A percentile compares a stretch with the other conserved stretches of the same genome.
These are phyloP conservation scores for Pyrenophora tritici-repentis DNA, from an alignment of 2,329 filamentous ascomycete genomes.

Conservation along the genomic window DNA sequence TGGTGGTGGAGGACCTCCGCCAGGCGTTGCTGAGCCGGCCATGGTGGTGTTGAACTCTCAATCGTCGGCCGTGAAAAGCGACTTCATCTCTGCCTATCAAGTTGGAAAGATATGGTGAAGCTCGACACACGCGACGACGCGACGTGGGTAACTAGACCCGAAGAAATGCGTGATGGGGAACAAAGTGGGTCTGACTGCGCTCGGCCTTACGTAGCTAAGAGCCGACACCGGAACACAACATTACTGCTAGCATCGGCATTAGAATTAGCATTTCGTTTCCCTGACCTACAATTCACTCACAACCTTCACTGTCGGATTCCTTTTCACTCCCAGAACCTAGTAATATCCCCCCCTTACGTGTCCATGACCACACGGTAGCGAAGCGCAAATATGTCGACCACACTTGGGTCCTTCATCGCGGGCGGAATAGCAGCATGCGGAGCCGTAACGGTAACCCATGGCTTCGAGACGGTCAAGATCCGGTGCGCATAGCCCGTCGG, in stretches of 20 bases:
- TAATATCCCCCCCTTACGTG: neutral
- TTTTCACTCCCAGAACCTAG: neutral
- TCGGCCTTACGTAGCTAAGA: conserved; percentile 3
- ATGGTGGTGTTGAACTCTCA: conserved; percentile 26
- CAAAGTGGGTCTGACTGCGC: conserved; percentile 9
- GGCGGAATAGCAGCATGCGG: conserved; percentile 96
- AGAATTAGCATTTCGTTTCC: neutral
- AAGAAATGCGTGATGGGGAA: conserved; percentile 14
- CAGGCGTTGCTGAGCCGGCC: conserved; percentile 43
- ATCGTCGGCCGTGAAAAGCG: conserved; percentile 6
- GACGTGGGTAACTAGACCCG: conserved; percentile 16
- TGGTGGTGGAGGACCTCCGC: conserved; percentile 33
- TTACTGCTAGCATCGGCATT: conserved; percentile 18
- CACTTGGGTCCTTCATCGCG: conserved; percentile 79
- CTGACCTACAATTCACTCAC: neutral
- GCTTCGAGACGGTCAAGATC: conserved; percentile 99
- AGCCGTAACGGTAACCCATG: conserved; percentile 95
- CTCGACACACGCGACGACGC: conserved; percentile 9
- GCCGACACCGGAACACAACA: conserved; percentile 20
- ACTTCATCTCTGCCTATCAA: conserved; percentile 1
- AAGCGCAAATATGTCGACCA: conserved; percentile 51
- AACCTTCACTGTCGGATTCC: conserved; percentile 1
- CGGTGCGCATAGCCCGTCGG: conserved; percentile 61
- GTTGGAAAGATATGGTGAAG: neutral
- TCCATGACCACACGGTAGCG: conserved; percentile 13